phyloP scores from a whole-genome alignment of 2,329 filamentous ascomycete genomes.

The Teratosphaeria epicoccoides region DNA sequence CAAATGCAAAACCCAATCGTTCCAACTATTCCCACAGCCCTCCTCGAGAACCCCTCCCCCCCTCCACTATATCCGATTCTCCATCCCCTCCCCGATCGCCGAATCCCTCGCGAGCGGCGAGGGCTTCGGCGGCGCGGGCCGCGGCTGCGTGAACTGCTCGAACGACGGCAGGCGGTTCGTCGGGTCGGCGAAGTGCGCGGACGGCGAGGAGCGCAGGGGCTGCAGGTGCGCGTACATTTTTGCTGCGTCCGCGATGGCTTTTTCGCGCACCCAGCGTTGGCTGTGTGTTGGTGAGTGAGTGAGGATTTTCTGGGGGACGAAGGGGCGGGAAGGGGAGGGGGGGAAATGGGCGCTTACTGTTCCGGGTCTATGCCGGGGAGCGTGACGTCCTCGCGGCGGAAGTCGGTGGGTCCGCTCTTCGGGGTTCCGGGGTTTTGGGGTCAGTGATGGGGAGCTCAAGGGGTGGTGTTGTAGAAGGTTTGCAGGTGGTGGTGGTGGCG shows the following conservation, averaged over 20 bases:
- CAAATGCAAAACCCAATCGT: too few relatives aligned
- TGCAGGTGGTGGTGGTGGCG: not conserved
- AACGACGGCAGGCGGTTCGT: slow-evolving; percentile 8
- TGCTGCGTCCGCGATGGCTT: slow-evolving; percentile 20
- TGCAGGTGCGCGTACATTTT: slow-evolving; percentile 20
- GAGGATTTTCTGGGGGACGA: not conserved
- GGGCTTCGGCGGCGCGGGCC: slow-evolving; percentile 10
- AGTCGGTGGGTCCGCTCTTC: slow-evolving; percentile 25
- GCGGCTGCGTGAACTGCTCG: slow-evolving; percentile 21
- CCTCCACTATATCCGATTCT: too few relatives aligned
- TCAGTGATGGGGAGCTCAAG: not conserved
- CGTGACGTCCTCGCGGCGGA: slow-evolving; percentile 24
- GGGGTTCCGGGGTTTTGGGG: not conserved
- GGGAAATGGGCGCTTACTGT: slow-evolving; percentile 13
- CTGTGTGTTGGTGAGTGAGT: slow-evolving; percentile 7
- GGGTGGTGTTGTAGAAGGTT: not conserved
- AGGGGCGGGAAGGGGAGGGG: not conserved
- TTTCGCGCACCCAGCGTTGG: slow-evolving; percentile 22
- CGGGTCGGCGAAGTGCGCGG: slow-evolving; percentile 16
- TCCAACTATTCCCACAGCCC: too few relatives aligned
- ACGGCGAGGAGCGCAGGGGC: slow-evolving; percentile 22
- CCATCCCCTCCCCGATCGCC: too few relatives aligned
- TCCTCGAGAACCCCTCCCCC: too few relatives aligned
- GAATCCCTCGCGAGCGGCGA: too few relatives aligned
- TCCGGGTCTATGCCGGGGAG: slow-evolving; percentile 21